A percentile compares a stretch with the other conserved stretches of the same genome.
These are phyloP conservation scores for Chamaecyparis obtusa DNA, from an alignment of 75 land plant genomes.

Conservation along the genomic window DNA sequence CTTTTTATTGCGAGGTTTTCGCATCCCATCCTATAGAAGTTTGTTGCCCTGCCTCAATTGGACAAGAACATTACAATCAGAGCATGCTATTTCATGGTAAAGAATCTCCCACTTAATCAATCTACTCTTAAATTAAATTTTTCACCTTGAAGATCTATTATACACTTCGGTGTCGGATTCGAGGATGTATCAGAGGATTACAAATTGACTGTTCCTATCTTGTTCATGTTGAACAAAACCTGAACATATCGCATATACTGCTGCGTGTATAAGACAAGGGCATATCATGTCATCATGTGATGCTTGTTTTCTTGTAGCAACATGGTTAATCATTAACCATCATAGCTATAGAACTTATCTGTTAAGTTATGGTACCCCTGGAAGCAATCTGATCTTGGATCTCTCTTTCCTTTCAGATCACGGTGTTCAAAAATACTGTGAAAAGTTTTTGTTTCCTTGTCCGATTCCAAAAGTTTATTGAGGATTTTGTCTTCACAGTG, in stretches of 20 bases:
- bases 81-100: not conserved
- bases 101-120: not conserved
- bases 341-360: not conserved
- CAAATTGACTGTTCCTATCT: not conserved
- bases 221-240: not conserved
- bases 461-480: constrained; percentile 27
- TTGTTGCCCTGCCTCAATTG: not conserved
- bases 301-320: not conserved
- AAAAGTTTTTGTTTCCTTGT: constrained; percentile 5
- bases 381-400: not conserved
- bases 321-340: not conserved
- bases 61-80: not conserved
- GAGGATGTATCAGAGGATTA: not conserved
- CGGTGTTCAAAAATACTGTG: constrained; percentile 10
- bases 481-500: constrained; percentile 41
- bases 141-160: not conserved
- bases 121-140: not conserved
- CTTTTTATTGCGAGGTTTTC: not conserved
- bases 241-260: not conserved
- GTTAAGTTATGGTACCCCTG: not conserved
- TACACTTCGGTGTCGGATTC: not conserved
- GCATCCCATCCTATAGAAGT: not conserved
- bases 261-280: not conserved
- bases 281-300: not conserved
- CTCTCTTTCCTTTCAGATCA: not conserved